Evolutionary conservation across 139 green algal genomes (phyloP).

Genomic region (Micractinium sp.): DNA sequence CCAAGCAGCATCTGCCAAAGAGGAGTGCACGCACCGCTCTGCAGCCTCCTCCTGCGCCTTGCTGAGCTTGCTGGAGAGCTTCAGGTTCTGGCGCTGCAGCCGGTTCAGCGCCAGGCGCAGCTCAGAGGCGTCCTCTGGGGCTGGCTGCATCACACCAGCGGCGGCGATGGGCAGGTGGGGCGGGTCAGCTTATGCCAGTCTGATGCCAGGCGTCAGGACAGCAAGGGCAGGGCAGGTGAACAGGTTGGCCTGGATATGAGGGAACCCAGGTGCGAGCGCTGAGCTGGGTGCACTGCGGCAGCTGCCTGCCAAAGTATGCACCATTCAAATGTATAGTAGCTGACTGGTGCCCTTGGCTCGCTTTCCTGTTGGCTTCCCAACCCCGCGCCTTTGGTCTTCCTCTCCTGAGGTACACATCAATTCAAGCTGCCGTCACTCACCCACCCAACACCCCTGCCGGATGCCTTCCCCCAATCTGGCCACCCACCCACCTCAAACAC

Average conservation of each 20-base stretch:
- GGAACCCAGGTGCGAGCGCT: too few species aligned
- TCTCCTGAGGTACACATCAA: too few species aligned
- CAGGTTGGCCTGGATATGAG: neutral
- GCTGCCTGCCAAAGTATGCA: too few species aligned
- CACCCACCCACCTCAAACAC: slow-evolving; percentile 15
- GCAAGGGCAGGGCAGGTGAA: neutral
- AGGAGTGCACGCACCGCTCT: neutral
- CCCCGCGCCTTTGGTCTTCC: too few species aligned
- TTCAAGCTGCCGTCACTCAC: too few species aligned
- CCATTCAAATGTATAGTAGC: neutral
- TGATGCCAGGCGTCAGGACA: neutral
- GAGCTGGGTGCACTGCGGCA: too few species aligned
- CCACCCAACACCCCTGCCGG: neutral
- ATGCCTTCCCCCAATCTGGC: neutral
- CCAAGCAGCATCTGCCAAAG: neutral
- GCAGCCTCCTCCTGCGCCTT: neutral
- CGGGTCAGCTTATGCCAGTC: neutral
- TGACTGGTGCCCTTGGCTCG: too few species aligned
- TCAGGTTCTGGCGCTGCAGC: slow-evolving; percentile 5
- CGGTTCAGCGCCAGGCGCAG: slow-evolving; percentile 16
- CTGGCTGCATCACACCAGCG: neutral
- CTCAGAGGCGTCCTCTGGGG: neutral
- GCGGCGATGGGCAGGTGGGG: neutral
- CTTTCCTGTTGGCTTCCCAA: too few species aligned
- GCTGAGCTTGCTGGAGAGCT: slow-evolving; percentile 14